Base-by-base conservation (phyloP, 2,329 filamentous ascomycete species). In the Sporothrix mexicana region DNA sequence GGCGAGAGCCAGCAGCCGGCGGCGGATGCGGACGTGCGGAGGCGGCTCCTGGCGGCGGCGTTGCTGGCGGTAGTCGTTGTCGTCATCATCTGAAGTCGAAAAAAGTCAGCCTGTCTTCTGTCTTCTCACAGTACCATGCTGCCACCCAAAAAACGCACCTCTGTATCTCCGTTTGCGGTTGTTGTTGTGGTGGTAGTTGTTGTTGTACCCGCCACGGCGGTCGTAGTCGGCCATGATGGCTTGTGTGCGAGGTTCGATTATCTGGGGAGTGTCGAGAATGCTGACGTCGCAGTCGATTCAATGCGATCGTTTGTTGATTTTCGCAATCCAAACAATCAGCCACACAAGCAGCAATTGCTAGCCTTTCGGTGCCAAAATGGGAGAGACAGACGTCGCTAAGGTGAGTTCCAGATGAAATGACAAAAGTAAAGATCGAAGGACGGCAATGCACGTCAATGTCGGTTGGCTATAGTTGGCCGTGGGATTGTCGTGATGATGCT, bases 1-100 rank as follows among this genome's bases (percentile, higher is more conserved):
- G 74, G 93, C 94, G 77, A 97, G 90, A 72, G 89, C 87, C 69
- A 97, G 85, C 67, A 97, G 87, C 81, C 95, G 92, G 79, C 91
- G 92, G 77, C 93, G 91, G 75, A 97, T 85, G 75, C 90, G 91
- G 12, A 91, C 88, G 45, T 89, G 88, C 15, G 91, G 84, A 6
- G 93, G 92, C 75, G 84, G 83, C 79, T 95, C 91, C 77, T 91
- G 89, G 77, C 92, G 88, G 75, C 92, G 88, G 75, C 93, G 90
- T 80, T 92, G 92, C 36, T 89, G 88, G 77, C 92, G 92, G 78
- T 90, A 88, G 73, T 94, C 90, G 77, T 97, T 92, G 76, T 96
- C 92, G 76, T 96, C 93, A 76, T 84, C 77, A 51, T 71, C 71
- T 73, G 13, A 7, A n/a, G 53, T 13, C 10, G 53, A 2, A n/a